Base-by-base conservation (phyloP, 179 eudicot species). In the Silene vulgaris region DNA sequence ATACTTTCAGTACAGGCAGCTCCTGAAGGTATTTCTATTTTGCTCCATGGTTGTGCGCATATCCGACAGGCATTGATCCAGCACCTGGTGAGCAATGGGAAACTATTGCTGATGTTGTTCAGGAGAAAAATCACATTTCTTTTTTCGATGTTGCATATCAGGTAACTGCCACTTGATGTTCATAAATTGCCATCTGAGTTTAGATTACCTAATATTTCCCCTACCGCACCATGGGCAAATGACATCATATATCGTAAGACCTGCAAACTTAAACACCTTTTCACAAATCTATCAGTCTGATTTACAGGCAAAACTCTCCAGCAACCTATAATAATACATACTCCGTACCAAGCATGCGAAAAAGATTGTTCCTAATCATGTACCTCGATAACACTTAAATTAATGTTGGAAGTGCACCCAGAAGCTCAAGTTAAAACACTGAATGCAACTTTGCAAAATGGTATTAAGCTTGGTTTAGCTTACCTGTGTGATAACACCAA, bases 11-110 rank as follows among this genome's bases (percentile, higher is more conserved):
- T 37, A 8, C 87, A 91, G 95, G 95, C 89, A 72, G 97, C 96
- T 69, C 93, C 97, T 21, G 85, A 86, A 66, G 96, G 97, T 75
- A 87, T 91, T 35, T 91, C 90, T 83, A 75, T 90, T 52, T 80
- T 90, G 80, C 96, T 92, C 75, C 97, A 90, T 76, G 97, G 93
- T 20, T 92, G 97, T 85, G 96, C 91, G 13, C 93, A 92, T 84
- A 90, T 76, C 97, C 96, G 50, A 92, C 91, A 50, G 97, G 96
- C 70, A 89, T 88, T 72, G 93, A 90, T 78, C 92, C 97, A 80
- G 87, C 93, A 61, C 91, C 87, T 69, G n/a, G n/a, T n/a, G 88
- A 87, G 80, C 97, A 91, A 57, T 89, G 97, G 96, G 86, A 84
- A 77, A 81, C 37, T 69, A 91, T 91, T 76, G 96, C 93, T 76